Conservation (phyloP, 306 rosid genomes). For the Hippophae rhamnoides region DNA sequence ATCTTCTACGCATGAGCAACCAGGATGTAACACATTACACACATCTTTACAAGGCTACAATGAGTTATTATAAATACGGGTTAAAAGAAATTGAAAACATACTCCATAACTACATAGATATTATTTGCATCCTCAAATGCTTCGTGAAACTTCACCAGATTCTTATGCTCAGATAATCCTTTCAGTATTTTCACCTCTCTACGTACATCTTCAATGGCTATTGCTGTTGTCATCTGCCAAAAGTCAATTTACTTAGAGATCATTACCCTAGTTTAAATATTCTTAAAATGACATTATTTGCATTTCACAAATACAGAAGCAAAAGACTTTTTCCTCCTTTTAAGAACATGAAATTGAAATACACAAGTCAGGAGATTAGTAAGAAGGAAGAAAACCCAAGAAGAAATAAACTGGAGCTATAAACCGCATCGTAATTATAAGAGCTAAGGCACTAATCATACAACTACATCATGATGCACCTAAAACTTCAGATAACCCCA, state of each 20-base stretch:
- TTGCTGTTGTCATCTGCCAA: constrained; percentile 85
- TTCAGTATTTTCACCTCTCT: constrained; percentile 95
- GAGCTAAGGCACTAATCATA: too few relatives aligned
- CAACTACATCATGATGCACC: too few relatives aligned
- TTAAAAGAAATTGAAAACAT: constrained; percentile 14
- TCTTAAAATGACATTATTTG: too few relatives aligned
- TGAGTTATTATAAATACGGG: not conserved
- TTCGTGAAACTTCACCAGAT: constrained; percentile 78
- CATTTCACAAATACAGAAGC: too few relatives aligned
- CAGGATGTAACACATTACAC: not conserved
- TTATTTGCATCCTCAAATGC: constrained; percentile 80
- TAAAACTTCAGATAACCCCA: too few relatives aligned
- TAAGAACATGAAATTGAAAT: too few relatives aligned
- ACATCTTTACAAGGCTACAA: not conserved
- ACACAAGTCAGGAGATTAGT: too few relatives aligned
- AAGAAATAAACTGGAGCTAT: too few relatives aligned
- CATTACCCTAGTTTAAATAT: too few relatives aligned
- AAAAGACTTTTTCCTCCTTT: too few relatives aligned
- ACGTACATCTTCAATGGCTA: constrained; percentile 89
- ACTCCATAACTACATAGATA: constrained; percentile 97
- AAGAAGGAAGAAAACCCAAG: too few relatives aligned
- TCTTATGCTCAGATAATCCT: constrained; percentile 77
- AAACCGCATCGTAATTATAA: too few relatives aligned
- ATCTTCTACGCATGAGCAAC: not conserved
- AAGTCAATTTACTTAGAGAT: not conserved